These are phyloP conservation scores for Pleurotus giganteus DNA, from an alignment of 768 basidiomycete species.

Conservation along the genomic window DNA sequence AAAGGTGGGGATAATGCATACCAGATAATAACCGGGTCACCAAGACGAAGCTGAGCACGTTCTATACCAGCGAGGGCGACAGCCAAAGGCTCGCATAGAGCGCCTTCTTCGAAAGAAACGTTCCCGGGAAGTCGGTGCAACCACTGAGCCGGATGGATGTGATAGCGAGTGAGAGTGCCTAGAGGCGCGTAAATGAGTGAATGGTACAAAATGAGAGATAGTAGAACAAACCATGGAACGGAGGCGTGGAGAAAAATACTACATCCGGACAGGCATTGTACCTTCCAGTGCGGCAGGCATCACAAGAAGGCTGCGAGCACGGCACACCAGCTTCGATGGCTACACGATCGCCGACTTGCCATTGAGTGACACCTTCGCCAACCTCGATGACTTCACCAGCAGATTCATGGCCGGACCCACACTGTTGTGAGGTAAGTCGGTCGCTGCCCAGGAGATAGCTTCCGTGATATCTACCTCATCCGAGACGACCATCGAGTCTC, in stretches of 20 bases:
- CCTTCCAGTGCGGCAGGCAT: conserved; percentile 55
- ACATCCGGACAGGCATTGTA: conserved; percentile 62
- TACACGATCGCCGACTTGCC: conserved; percentile 66
- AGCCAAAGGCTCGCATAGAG: conserved; percentile 65
- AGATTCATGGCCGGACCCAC: conserved; percentile 70
- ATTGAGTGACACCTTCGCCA: conserved; percentile 63
- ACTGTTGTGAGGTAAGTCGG: conserved; percentile 30
- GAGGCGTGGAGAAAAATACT: conserved; percentile 72
- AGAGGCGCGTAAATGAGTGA: conserved; percentile 4
- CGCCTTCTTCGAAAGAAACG: conserved; percentile 65
- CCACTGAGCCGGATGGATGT: conserved; percentile 67
- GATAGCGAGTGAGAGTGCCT: conserved; percentile 67
- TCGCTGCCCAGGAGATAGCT: neutral
- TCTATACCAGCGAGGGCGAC: conserved; percentile 70
- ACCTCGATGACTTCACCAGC: conserved; percentile 66
- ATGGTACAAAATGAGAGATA: neutral
- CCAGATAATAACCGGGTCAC: conserved; percentile 64
- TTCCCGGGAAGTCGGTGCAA: conserved; percentile 61
- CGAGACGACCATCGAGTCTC: conserved; percentile 68
- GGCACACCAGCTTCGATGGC: conserved; percentile 72
- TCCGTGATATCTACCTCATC: conserved; percentile 45
- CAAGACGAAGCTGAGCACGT: conserved; percentile 60
- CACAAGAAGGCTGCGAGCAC: conserved; percentile 60
- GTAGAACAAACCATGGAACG: conserved; percentile 52
- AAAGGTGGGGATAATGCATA: conserved; percentile 19